phyloP scores from a whole-genome alignment of 768 basidiomycete genomes.

The Pulveroboletus ravenelii region DNA sequence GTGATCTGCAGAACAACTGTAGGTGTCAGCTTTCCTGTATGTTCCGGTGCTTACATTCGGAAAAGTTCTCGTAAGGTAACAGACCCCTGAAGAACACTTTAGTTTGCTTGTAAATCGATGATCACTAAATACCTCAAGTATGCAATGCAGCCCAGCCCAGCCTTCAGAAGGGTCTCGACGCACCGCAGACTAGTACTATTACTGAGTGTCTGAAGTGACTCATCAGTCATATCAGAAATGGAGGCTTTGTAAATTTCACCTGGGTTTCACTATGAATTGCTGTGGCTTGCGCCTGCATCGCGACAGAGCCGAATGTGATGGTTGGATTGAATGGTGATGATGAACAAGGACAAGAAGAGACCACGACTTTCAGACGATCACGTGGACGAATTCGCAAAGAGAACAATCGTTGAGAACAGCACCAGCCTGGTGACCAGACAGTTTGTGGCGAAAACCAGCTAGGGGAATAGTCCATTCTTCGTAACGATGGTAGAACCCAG shows the following conservation, averaged over 20 bases:
- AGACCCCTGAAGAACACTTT: constrained; percentile 48
- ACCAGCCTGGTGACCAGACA: too few relatives aligned
- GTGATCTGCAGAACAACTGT: constrained; percentile 16
- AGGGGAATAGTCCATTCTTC: not conserved
- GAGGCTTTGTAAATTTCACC: constrained; percentile 8
- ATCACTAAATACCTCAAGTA: constrained; percentile 53
- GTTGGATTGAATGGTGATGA: not conserved
- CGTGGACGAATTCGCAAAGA: constrained; percentile 13
- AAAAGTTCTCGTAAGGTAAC: constrained; percentile 76
- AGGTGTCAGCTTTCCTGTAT: not conserved
- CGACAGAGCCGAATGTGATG: not conserved
- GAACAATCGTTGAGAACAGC: not conserved
- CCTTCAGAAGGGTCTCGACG: constrained; percentile 66
- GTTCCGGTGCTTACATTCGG: constrained; percentile 43
- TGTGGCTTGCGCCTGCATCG: constrained; percentile 26
- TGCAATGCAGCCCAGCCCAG: constrained; percentile 72
- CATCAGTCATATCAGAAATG: constrained; percentile 3
- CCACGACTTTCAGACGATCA: constrained; percentile 13
- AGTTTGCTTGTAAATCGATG: not conserved
- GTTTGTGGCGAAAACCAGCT: not conserved
- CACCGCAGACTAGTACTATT: constrained; percentile 61
- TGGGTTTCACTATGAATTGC: constrained; percentile 20
- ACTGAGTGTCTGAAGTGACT: constrained; percentile 39
- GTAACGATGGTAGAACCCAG: not conserved
- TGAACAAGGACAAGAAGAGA: not conserved